Percentiles rank a stretch among this genome's conserved stretches.
Evolutionary conservation across 1,284 basidiomycete species (phyloP).

Genomic region (Marasmius fiardii): DNA sequence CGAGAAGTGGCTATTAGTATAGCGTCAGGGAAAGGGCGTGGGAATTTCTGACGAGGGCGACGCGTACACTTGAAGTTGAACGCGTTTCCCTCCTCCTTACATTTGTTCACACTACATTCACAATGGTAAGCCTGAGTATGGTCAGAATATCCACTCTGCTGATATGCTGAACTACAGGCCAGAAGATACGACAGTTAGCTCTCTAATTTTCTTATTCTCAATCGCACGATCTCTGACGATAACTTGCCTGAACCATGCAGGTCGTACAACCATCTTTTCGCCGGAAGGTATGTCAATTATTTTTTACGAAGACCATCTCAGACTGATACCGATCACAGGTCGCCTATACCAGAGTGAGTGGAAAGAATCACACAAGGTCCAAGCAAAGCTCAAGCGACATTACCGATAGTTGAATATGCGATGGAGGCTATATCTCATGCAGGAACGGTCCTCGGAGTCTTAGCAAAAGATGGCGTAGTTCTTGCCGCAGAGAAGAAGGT

Average conservation of each 20-base stretch:
- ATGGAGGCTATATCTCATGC: slow-evolving; percentile 99
- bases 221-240: not conserved
- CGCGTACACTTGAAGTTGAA: slow-evolving; percentile 29
- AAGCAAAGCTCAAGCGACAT: slow-evolving; percentile 4
- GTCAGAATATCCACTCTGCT: not conserved
- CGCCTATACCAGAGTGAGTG: slow-evolving; percentile 85
- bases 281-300: slow-evolving; percentile 71
- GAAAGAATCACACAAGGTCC: slow-evolving; percentile 4
- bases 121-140: slow-evolving; percentile 27
- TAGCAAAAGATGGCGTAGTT: slow-evolving; percentile 95
- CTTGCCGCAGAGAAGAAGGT: slow-evolving; percentile 99
- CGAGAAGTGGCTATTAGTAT: no score
- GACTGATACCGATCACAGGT: slow-evolving; percentile 45
- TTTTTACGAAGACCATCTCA: slow-evolving; percentile 7
- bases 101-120: slow-evolving; percentile 13
- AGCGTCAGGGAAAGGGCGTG: slow-evolving; percentile 14
- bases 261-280: slow-evolving; percentile 94
- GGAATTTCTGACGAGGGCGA: slow-evolving; percentile 35
- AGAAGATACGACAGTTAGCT: slow-evolving; percentile 86
- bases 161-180: slow-evolving; percentile 45
- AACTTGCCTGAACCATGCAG: slow-evolving; percentile 31
- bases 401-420: slow-evolving; percentile 86
- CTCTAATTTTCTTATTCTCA: not conserved
- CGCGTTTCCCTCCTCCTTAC: slow-evolving; percentile 8
- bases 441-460: slow-evolving; percentile 90